Evolutionary conservation across 441 rosid species (phyloP).

Genomic region (Erysimum cheiri): DNA sequence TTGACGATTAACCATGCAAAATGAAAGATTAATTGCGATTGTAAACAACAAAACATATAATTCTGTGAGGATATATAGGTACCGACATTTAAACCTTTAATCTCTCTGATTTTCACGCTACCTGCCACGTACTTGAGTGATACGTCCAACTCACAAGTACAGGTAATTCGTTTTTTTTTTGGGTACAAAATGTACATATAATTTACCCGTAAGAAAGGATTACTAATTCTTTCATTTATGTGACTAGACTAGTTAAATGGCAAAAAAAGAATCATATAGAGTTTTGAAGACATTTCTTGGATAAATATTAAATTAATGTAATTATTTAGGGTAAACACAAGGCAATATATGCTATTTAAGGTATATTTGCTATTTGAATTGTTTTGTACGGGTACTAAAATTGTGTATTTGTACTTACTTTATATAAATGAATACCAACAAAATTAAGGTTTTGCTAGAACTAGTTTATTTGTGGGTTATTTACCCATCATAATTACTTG

Average conservation of each 20-base stretch:
- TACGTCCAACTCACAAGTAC: constrained; percentile 28
- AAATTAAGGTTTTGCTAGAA: neutral
- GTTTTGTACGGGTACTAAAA: neutral
- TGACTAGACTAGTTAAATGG: neutral
- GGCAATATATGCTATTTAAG: neutral
- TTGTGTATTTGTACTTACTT: neutral
- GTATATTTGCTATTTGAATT: neutral
- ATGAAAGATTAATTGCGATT: neutral
- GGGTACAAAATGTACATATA: neutral
- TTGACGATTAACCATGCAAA: neutral
- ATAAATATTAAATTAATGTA: constrained; percentile 20
- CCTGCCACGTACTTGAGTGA: constrained; percentile 21
- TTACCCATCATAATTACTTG: neutral
- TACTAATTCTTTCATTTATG: constrained; percentile 25
- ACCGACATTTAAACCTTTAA: constrained; percentile 10
- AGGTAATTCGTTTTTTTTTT: neutral
- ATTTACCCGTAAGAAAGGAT: constrained; percentile 5
- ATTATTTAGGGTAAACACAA: neutral
- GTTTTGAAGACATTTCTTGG: constrained; percentile 9
- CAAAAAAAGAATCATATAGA: neutral
- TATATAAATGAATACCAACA: neutral
- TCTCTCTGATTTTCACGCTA: constrained; percentile 25
- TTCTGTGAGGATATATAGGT: neutral
- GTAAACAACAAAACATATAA: neutral
- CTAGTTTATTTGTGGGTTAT: neutral